Evolutionary conservation across 441 rosid genomes (phyloP), one percentile per base, ranked within the genome.

Genomic region (Gossypium lobatum): DNA sequence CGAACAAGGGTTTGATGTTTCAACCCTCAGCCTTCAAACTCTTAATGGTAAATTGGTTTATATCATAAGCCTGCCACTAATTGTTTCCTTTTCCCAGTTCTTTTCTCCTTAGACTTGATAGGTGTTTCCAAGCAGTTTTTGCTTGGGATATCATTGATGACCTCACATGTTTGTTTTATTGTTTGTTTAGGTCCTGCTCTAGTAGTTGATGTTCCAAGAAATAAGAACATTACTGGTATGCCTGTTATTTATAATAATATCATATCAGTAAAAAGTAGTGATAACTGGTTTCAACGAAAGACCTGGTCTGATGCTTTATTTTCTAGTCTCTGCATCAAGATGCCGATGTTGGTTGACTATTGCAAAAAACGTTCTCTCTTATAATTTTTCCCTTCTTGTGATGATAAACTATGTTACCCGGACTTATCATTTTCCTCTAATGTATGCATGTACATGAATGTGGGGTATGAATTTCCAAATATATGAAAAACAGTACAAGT

Each of bases 1-100:
- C 28, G 91, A 90, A 53, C 85, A 87, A 14, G 89, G 89, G 1
- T 88, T 78, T 46, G 92, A 88, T 78, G 86, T 87, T 16, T 85
- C 84, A 31, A 78, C 88, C 4, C 91, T 90, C 21, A 88, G 86
- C 74, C 82, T 88, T 16, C 84, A 81, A 69, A 76, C 79, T 7
- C 85, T 88, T 34, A 85, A 84, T 42, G 86, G 89, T 83, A 73
- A 53, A 1, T 39, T 28, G 17, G 42, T 37, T 45, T 45, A 16
- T 25, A 25, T 13, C 16, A 25, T n/a, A 14, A 61, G 11, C 14
- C 4, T 46, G 50, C 2, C 20, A 61, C 16, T 61, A 31, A 28
- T 61, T 14, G 20, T 28, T 61, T 31, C 21, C 8, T 26, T 28
- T 28, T 37, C 1, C 42, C 9, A 7, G 42, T 37, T 37, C 42